Evolutionary conservation across 208 protist species (phyloP), one percentile per base, ranked within the genome.

Genomic region (Wallacemonas rigidus): DNA sequence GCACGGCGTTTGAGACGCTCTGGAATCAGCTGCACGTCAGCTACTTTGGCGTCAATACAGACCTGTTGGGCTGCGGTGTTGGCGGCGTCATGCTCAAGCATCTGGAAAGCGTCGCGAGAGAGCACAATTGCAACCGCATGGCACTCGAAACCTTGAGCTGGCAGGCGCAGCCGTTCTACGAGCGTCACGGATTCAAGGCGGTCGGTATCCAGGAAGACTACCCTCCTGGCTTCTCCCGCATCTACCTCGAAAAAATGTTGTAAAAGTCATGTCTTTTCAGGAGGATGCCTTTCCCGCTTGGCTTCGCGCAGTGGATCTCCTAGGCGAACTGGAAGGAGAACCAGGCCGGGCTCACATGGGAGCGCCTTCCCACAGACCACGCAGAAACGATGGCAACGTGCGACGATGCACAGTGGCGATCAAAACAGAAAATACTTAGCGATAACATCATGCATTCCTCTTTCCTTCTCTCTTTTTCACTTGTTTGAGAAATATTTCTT

Each of bases 1-100:
- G 53, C 35, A 50, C 50, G 11, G 67, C 50, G 41, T 72, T 58
- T 51, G 54, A 72, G 35, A 63, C 55, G 14, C 54, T 72, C 14
- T 72, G 67, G 67, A 62, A 60, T 26, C 53, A 72, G 54, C 55
- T 72, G n/a, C 67, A 72, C 26, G 50, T 72, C 38, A 51, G 54
- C n/a, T 63, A 40, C 41, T 62, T 72, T 51, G 51, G 54, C 54
- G 41, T 53, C 40, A 60, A 63, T 26, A 7, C 54, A 17, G 67
- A 60, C 5, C 12, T 54, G 3, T 1, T 51, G 36, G 67, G 53
- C 6, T 7, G 36, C 11, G 67, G 67, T 38, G 26, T 72, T 14
- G 67, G 67, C 44, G 39, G 40, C 0, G 5, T 41, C 5, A 51
- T 72, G 40, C 7, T 72, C 9, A 7, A 26, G 9, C 43, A 63